A percentile compares a stretch with the other conserved stretches of the same genome.
phyloP scores from a whole-genome alignment of 345 rosid species.

The Physaria fendleri region DNA sequence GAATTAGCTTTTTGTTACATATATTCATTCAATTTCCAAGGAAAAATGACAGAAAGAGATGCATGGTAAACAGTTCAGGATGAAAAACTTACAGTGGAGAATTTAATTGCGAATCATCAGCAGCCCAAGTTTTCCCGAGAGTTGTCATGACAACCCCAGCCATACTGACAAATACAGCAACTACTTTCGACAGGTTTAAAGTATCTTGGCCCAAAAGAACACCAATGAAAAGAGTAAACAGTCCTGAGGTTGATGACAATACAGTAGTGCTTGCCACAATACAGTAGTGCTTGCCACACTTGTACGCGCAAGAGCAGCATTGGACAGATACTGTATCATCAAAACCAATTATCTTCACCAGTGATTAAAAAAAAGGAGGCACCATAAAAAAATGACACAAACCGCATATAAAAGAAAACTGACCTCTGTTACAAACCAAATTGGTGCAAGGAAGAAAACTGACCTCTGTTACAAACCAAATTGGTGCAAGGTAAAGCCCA shows the following conservation, averaged over 20 bases:
- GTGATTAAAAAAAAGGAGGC: background rate
- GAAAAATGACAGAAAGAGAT: background rate
- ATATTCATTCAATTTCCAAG: background rate
- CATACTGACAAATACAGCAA: conserved; percentile 90
- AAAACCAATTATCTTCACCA: background rate
- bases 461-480: conserved; percentile 99
- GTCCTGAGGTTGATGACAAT: conserved; percentile 93
- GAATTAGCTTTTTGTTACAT: background rate
- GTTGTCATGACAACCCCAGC: conserved; percentile 98
- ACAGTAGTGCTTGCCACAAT: conserved; percentile 96
- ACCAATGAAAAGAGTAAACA: conserved; percentile 95
- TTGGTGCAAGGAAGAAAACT: conserved; percentile 95
- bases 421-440: conserved; percentile 97
- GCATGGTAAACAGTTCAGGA: background rate
- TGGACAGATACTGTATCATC: conserved; percentile 73
- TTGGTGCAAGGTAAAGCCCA: conserved; percentile 94
- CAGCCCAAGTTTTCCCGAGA: conserved; percentile 94
- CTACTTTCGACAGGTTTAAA: conserved; percentile 69
- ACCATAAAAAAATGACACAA: background rate
- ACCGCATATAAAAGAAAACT: background rate
- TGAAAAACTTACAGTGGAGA: conserved; percentile 51
- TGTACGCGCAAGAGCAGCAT: conserved; percentile 96
- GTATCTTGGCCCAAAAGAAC: conserved; percentile 87
- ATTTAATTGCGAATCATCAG: conserved; percentile 62
- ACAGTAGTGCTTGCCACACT: conserved; percentile 99